phyloP scores from a whole-genome alignment of 176 grass and related monocot genomes.

The Rhipidocladum racemiflorum region DNA sequence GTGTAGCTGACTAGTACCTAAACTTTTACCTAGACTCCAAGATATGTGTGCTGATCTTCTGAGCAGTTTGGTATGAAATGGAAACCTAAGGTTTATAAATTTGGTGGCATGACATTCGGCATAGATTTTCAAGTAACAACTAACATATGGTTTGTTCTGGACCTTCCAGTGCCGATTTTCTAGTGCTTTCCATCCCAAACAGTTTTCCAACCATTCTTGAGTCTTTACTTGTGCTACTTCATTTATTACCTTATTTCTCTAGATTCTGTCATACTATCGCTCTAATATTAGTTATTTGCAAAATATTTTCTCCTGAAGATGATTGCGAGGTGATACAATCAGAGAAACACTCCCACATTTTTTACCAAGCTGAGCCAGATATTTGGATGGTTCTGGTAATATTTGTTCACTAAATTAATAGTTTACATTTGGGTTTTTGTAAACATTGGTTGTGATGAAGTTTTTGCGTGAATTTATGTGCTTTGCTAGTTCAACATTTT shows the following conservation, averaged over 20 bases:
- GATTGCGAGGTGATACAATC: constrained; percentile 94
- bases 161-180: neutral
- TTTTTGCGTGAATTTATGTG: neutral
- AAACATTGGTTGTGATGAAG: neutral
- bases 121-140: neutral
- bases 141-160: neutral
- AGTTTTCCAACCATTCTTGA: neutral
- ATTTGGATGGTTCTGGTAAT: constrained; percentile 98
- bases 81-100: neutral
- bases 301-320: constrained; percentile 90
- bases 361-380: constrained; percentile 87
- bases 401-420: neutral
- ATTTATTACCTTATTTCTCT: neutral
- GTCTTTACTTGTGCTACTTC: neutral
- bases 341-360: constrained; percentile 84
- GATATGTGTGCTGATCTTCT: neutral
- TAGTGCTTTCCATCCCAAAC: neutral
- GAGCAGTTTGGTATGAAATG: neutral
- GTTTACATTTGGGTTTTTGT: neutral
- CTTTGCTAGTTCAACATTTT: neutral
- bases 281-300: constrained; percentile 38
- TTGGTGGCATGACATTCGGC: neutral
- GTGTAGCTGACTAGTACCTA: neutral
- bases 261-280: neutral
- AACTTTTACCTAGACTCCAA: neutral